Conservation (phyloP, 1,284 basidiomycete species). For the Ustilago hordei region DNA sequence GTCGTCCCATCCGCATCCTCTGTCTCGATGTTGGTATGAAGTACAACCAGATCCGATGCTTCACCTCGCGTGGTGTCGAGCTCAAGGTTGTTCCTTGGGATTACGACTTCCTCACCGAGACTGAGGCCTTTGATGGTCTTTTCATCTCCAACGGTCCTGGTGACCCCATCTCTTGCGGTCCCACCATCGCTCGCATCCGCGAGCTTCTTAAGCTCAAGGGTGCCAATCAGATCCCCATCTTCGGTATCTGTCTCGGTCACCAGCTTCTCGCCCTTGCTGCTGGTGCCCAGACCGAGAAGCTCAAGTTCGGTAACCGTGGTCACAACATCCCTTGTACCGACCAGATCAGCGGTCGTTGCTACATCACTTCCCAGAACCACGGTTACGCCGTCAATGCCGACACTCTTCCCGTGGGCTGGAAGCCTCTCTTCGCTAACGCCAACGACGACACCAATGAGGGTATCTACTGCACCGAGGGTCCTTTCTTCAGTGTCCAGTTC, state of each 20-base stretch:
- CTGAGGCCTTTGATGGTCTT: constrained; percentile 89
- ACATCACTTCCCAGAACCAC: constrained; percentile 99
- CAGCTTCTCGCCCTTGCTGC: constrained; percentile 95
- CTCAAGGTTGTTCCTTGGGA: constrained; percentile 98
- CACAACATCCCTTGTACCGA: constrained; percentile 99
- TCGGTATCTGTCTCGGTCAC: constrained; percentile 98
- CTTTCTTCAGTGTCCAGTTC: constrained; percentile 99
- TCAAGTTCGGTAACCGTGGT: constrained; percentile 99
- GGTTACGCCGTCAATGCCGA: constrained; percentile 92
- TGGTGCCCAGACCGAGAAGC: constrained; percentile 93
- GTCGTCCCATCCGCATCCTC: constrained; percentile 83
- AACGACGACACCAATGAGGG: constrained; percentile 98
- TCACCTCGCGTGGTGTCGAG: constrained; percentile 90
- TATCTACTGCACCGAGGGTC: constrained; percentile 82
- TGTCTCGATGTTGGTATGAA: constrained; percentile 99
- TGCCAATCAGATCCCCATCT: constrained; percentile 84
- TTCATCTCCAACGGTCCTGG: constrained; percentile 99
- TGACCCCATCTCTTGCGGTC: constrained; percentile 81
- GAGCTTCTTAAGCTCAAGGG: constrained; percentile 75
- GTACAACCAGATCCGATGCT: constrained; percentile 98
- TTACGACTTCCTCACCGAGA: constrained; percentile 81
- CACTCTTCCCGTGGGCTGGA: constrained; percentile 87
- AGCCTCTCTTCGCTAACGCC: constrained; percentile 93
- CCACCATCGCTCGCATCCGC: constrained; percentile 80
- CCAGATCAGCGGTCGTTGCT: constrained; percentile 91